phyloP scores from a whole-genome alignment of 2,329 filamentous ascomycete species.

The Colletotrichum sp. region DNA sequence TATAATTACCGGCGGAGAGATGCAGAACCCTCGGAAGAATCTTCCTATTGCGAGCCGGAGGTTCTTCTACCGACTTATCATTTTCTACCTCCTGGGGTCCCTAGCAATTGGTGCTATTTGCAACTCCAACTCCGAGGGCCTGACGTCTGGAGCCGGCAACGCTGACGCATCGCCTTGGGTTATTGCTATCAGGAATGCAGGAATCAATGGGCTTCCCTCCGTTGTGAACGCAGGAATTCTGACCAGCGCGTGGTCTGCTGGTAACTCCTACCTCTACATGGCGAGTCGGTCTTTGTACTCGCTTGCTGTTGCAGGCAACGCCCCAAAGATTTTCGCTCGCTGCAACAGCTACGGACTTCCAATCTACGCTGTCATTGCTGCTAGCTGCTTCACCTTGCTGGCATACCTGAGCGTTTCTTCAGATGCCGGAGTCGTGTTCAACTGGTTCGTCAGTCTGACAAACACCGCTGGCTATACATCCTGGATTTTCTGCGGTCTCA shows the following conservation, averaged over 20 bases:
- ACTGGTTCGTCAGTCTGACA: conserved; percentile 63
- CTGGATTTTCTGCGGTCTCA: conserved; percentile 58
- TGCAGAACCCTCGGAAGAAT: conserved; percentile 50
- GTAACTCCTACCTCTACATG: conserved; percentile 60
- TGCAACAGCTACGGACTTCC: not conserved
- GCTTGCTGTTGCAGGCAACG: conserved; percentile 56
- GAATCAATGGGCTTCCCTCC: conserved; percentile 56
- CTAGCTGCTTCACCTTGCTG: conserved; percentile 64
- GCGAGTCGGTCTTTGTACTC: conserved; percentile 58
- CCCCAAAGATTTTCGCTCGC: conserved; percentile 49
- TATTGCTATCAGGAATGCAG: conserved; percentile 55
- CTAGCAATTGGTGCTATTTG: conserved; percentile 59
- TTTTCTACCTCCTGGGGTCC: conserved; percentile 52
- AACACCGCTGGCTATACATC: conserved; percentile 57
- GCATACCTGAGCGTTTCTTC: conserved; percentile 66
- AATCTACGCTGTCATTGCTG: conserved; percentile 40
- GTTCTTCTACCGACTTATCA: conserved; percentile 28
- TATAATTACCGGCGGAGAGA: conserved; percentile 28
- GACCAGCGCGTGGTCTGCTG: conserved; percentile 53
- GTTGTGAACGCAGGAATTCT: conserved; percentile 61
- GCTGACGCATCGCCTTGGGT: conserved; percentile 54
- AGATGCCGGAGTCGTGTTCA: conserved; percentile 63
- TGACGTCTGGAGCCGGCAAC: conserved; percentile 27
- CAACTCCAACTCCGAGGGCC: conserved; percentile 53
- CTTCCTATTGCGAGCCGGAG: conserved; percentile 27